phyloP scores from a whole-genome alignment of 106 monocot species.

The Platanthera zijinensis region DNA sequence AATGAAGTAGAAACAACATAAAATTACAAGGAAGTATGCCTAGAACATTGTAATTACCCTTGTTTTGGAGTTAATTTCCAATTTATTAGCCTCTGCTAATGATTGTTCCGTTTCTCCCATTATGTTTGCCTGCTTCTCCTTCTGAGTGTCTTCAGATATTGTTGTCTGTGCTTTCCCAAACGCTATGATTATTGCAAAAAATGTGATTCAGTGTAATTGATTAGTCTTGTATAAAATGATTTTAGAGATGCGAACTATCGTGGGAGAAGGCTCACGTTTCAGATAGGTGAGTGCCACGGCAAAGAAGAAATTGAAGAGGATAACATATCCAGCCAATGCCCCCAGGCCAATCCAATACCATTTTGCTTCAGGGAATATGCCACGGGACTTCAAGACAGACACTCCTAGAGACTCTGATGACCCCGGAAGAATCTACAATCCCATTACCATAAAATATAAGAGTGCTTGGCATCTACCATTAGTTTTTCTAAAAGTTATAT shows the following conservation, averaged over 20 bases:
- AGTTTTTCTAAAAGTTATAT: background rate
- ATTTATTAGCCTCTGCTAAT: conserved; percentile 1
- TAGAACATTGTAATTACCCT: conserved; percentile 2
- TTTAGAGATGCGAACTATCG: background rate
- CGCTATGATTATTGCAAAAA: conserved; percentile 14
- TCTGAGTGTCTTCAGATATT: conserved; percentile 23
- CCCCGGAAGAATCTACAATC: conserved; percentile 8
- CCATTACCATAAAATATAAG: background rate
- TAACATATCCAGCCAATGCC: conserved; percentile 23
- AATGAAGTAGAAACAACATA: background rate
- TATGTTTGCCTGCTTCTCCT: conserved; percentile 19
- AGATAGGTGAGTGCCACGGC: conserved; percentile 23
- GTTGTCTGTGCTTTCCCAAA: conserved; percentile 14
- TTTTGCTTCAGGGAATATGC: conserved; percentile 34
- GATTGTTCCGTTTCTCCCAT: conserved; percentile 13
- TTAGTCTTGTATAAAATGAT: background rate
- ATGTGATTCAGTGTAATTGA: background rate
- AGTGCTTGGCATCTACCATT: background rate
- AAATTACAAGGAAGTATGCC: background rate
- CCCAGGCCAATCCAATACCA: conserved; percentile 38
- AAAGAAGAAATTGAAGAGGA: conserved; percentile 24
- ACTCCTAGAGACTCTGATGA: conserved; percentile 18
- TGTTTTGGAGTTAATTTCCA: background rate
- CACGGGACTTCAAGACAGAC: conserved; percentile 17
- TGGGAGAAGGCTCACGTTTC: conserved; percentile 15